phyloP scores from a whole-genome alignment of 1,139 yeast genomes.

The Chernovozyma aurita region DNA sequence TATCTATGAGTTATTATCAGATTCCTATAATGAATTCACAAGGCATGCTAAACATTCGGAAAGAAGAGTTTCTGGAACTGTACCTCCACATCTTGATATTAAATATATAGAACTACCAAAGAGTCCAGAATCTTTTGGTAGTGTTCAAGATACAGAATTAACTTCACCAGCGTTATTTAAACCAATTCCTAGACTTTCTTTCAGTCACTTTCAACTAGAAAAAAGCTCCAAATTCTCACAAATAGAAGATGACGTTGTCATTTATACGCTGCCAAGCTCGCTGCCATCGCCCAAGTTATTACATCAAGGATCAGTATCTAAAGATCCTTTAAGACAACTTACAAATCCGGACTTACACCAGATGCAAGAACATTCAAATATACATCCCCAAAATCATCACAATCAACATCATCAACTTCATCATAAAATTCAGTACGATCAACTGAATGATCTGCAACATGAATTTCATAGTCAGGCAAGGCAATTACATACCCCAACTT shows the following conservation, averaged over 20 bases:
- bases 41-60: constrained; percentile 13
- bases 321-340: no score
- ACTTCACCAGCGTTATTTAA: constrained; percentile 5
- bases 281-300: constrained; percentile 7
- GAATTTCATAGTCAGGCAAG: not conserved
- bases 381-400: no score
- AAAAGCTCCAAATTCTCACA: not conserved
- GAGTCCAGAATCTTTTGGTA: constrained; percentile 5
- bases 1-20: constrained; percentile 30
- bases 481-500: not conserved
- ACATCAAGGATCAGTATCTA: constrained; percentile 1
- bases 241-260: not conserved
- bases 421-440: not conserved
- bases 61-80: constrained; percentile 4
- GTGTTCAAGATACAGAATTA: not conserved
- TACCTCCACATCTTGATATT: constrained; percentile 4
- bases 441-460: not conserved
- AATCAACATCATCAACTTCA: not conserved
- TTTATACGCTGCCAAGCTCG: constrained; percentile 7
- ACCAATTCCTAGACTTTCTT: constrained; percentile 4
- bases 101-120: constrained; percentile 6
- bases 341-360: no score
- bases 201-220: constrained; percentile 5
- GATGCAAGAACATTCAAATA: no score
- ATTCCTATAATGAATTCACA: constrained; percentile 31